Evolutionary conservation across 73 alveolate genomes (phyloP), one percentile per base, ranked within the genome.

Genomic region (Paramecium bursaria): DNA sequence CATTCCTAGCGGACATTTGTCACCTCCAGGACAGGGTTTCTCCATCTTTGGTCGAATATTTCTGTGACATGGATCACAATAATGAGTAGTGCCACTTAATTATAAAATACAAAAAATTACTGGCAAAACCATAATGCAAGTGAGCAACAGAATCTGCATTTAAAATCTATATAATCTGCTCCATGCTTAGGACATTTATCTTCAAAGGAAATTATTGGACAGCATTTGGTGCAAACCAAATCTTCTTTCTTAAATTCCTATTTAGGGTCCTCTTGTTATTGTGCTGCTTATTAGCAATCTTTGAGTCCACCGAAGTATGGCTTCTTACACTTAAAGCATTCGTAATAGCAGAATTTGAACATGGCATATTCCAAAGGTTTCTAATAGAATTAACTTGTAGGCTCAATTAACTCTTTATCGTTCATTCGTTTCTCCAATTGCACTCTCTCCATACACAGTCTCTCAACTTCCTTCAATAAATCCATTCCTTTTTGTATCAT

Each of bases 231-330:
- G 29, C 95, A 95, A 0, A 93, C 94, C 42, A 94, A 90, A 27
- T 93, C 98, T 74, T 93, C 90, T 10, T 88, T 87, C 31, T 93
- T 87, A 67, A 80, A 92, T 33, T 90, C 89, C 14, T 49, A 73
- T 50, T 91, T 87, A 50, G 53, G 55, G 35, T 79, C 90, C 30
- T 90, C 90, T n/a, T n/a, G n/a, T n/a, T n/a, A n/a, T 46, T 92
- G 95, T 4, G 91, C 90, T 10, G 88, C 95, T 74, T 91, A 55
- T 35, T 88, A 92, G 50, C 98, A 94, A 51, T 89, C 93, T 57
- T 93, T 94, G 75, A 93, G 55, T 19, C 98, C 98, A 74, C 96
- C 98, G 87, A 92, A 94, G 87, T 94, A 94, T 14, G 97, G 97
- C 31, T 90, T 88, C 74, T 92, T 92, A 75, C 98, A 94, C 48